Base-by-base conservation (phyloP, 1,284 basidiomycete species). In the Trametes versicolor region DNA sequence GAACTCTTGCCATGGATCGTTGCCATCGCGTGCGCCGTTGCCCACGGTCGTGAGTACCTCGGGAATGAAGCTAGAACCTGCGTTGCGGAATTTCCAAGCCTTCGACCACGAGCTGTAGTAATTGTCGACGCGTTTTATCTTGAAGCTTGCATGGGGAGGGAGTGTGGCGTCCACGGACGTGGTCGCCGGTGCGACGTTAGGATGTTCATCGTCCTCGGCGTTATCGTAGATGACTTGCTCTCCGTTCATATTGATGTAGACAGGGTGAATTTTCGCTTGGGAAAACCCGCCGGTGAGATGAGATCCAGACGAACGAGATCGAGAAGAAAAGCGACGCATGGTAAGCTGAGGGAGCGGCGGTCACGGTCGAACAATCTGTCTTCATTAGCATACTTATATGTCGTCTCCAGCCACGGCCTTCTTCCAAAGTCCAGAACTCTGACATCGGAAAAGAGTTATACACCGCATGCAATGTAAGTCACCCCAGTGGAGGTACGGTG, bases 41-140 rank as follows among this genome's bases (percentile, higher is more conserved):
- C 56, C 62, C 49, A 58, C 37, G 29, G 58, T 49, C 80, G 49
- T 80, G 47, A 80, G 59, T 4, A 75, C 75, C 71, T 87, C 85
- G 12, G 83, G 79, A 0, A 78, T 79, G 54, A 85, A 79, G 65
- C 81, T 83, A 1, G 85, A 80, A 61, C 79, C 83, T 63, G 80
- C 85, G 73, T 83, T 85, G 81, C 84, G 65, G 68, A 87, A 87
- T 74, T 84, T 87, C 85, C 84, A 87, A 25, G 72, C 71, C 71
- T 82, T 85, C 41, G 77, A 78, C 86, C 85, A 87, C 61, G 77
- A 76, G 68, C 83, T 86, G 72, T 83, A 87, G 68, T 85, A 86
- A 69, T 83, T 79, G 71, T 87, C 86, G 37, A 87, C 81, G 4
- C 84, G 83, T 71, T 87, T 87, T 69, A 87, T 75, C 74, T 87